Base-by-base conservation (phyloP, 495 filamentous ascomycete genomes). In the Lasiosphaeria ovina region DNA sequence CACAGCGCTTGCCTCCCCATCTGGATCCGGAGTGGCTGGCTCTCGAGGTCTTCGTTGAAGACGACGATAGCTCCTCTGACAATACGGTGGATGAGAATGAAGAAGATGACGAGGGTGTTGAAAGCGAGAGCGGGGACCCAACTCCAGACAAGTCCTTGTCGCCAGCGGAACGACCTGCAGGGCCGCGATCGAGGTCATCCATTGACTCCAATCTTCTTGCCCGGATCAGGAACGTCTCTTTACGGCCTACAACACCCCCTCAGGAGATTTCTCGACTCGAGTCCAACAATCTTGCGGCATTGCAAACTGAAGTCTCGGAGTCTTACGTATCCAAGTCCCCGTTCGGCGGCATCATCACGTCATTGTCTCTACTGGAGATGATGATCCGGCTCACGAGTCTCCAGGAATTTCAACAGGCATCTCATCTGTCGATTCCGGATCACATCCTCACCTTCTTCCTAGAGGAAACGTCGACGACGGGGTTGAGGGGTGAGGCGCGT, bases 1-100 rank as follows among this genome's bases (percentile, higher is more conserved):
- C 79, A 47, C 65, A 77, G 83, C 78, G 80, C 3, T 72, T 99
- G 3, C 93, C 94, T 11, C 79, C 79, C 34, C 86, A 93, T 58
- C 76, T 98, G 2, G 94, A 98, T 62, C 89, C 89, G 0, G 94
- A 97, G 76, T 98, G 95, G 95, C 82, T 99, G 58, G 95, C 95
- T 1, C 85, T 98, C 53, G 93, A 97, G 70, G 89, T 98, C 1
- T 95, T 90, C 42, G 81, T 81, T 0, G 85, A 89, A 54, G 77
- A 82, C 5, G 82, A 88, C 4, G 55, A 62, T 36, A 66, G 70
- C 0, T 24, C 24, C 24, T 24, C 24, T 24, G 69, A 67, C 16
- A 64, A 62, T n/a, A 64, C 62, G 2, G 70, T 68, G 5, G 62
- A 66, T 0, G 66, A 73, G 24, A 59, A 66, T 2, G 64, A 59